phyloP scores from a whole-genome alignment of 78 protist genomes.

The Dictyostelium purpureum region DNA sequence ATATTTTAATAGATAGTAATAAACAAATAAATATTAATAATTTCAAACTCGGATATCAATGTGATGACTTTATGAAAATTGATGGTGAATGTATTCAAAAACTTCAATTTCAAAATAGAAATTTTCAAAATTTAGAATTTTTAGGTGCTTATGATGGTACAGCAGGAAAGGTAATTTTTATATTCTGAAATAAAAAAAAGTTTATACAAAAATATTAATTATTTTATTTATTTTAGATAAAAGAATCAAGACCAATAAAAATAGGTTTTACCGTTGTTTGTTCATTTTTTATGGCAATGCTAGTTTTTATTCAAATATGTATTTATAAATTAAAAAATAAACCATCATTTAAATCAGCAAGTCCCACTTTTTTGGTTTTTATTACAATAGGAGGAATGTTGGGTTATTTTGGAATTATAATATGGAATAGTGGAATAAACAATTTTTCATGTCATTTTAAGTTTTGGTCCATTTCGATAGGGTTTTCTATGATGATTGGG shows the following conservation, averaged over 20 bases:
- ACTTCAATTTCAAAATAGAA: neutral
- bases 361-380: constrained; percentile 33
- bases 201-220: neutral
- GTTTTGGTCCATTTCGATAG: constrained; percentile 34
- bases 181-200: neutral
- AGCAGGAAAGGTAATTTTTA: neutral
- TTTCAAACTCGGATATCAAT: too few relatives aligned
- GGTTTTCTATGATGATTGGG: constrained; percentile 22
- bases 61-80: too few relatives aligned
- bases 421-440: neutral
- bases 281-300: neutral
- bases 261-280: neutral
- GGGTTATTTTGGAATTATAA: constrained; percentile 8
- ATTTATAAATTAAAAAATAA: constrained; percentile 1
- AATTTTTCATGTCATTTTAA: neutral
- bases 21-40: too few relatives aligned
- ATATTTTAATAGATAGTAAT: too few relatives aligned
- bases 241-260: neutral
- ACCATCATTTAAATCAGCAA: constrained; percentile 39
- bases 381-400: neutral
- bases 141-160: neutral
- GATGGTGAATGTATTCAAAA: neutral
- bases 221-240: neutral
- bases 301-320: neutral
- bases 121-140: neutral